phyloP scores from a whole-genome alignment of 2,329 filamentous ascomycete species.

The Phialemoniopsis sp. region DNA sequence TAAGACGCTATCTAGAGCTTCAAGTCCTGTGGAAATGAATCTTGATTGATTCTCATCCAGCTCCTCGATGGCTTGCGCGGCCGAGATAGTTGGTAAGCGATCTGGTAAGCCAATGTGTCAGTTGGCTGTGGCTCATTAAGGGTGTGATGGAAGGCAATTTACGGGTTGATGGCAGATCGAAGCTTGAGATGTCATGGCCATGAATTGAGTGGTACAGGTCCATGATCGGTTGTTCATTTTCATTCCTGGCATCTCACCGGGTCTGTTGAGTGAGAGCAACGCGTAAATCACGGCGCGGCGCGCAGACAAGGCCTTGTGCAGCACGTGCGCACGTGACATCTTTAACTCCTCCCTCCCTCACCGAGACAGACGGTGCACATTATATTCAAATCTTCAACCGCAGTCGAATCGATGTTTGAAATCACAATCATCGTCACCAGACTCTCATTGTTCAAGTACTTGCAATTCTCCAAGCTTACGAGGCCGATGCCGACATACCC shows the following conservation, averaged over 20 bases:
- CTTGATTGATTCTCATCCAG: conserved; percentile 46
- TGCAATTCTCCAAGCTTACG: too few relatives aligned
- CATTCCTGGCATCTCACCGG: too few relatives aligned
- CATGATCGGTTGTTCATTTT: conserved; percentile 30
- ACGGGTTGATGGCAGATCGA: conserved; percentile 51
- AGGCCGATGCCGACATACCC: too few relatives aligned
- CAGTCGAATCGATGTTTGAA: too few relatives aligned
- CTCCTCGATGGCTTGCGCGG: conserved; percentile 65
- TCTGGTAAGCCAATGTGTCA: conserved; percentile 40
- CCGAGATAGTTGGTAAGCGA: conserved; percentile 72
- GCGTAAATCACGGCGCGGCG: too few relatives aligned
- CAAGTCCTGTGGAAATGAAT: conserved; percentile 52
- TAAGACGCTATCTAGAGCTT: conserved; percentile 46
- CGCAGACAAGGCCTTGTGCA: too few relatives aligned
- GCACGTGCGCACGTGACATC: background rate
- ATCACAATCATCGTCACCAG: too few relatives aligned
- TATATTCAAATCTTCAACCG: too few relatives aligned
- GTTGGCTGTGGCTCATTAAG: conserved; percentile 9
- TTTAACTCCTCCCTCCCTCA: background rate
- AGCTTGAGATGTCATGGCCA: conserved; percentile 57
- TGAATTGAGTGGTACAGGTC: conserved; percentile 53
- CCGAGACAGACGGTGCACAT: too few relatives aligned
- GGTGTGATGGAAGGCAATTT: conserved; percentile 18
- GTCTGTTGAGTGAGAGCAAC: background rate
- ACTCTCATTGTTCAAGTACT: too few relatives aligned